Conservation (phyloP, 108 stramenopile genomes). For the Conticribra guillardii region DNA sequence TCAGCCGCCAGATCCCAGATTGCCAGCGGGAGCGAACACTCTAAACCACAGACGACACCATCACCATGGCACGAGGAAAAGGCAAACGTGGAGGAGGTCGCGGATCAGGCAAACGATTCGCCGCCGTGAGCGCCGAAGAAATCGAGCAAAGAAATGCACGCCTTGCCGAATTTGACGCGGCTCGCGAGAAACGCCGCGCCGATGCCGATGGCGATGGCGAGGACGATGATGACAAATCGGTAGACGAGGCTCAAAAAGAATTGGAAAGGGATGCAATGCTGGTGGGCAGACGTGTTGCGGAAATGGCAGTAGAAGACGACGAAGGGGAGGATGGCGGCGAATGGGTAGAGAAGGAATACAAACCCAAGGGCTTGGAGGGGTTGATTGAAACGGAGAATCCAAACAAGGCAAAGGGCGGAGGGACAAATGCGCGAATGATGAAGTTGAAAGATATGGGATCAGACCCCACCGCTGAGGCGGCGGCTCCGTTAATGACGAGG, state of each 20-base stretch:
- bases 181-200: conserved; percentile 69
- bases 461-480: conserved; percentile 23
- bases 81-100: conserved; percentile 74
- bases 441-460: conserved; percentile 51
- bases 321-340: conserved; percentile 44
- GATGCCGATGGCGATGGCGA: conserved; percentile 68
- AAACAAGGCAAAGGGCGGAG: conserved; percentile 27
- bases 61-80: conserved; percentile 69
- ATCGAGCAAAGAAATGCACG: conserved; percentile 85
- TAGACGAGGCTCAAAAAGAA: conserved; percentile 43
- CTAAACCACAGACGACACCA: background rate
- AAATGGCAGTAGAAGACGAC: conserved; percentile 47
- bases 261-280: conserved; percentile 52
- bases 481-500: conserved; percentile 41
- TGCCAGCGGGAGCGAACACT: too few species aligned
- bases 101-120: conserved; percentile 77
- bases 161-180: conserved; percentile 81
- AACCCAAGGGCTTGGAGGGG: conserved; percentile 51
- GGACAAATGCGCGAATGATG: conserved; percentile 22
- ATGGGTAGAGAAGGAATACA: conserved; percentile 50
- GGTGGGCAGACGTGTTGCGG: conserved; percentile 52
- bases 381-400: conserved; percentile 57
- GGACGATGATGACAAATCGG: conserved; percentile 49
- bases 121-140: conserved; percentile 83
- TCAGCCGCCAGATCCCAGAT: too few species aligned